These are phyloP conservation scores for Ustilago cynodontis DNA, from an alignment of 1,284 basidiomycete genomes.

Conservation along the genomic window DNA sequence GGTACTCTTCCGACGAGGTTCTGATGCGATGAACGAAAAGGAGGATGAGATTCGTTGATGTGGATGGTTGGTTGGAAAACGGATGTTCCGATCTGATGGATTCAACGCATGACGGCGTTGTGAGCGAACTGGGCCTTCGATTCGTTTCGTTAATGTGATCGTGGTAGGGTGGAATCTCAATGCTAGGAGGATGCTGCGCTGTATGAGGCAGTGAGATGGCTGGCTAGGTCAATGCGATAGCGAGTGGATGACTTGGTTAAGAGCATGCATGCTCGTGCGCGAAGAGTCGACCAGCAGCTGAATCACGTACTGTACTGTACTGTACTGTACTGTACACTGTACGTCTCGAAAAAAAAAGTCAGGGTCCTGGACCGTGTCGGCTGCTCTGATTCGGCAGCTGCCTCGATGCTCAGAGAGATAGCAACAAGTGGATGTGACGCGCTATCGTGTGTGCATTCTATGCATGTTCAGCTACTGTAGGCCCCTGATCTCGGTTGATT, in stretches of 20 bases:
- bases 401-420: constrained; percentile 3
- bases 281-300: background rate
- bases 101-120: background rate
- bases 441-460: background rate
- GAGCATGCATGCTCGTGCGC: constrained; percentile 4
- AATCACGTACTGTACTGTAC: no score
- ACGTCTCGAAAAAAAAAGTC: background rate
- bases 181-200: background rate
- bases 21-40: background rate
- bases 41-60: background rate
- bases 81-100: background rate
- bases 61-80: background rate
- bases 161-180: background rate
- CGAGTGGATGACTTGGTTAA: background rate
- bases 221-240: background rate
- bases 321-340: no score
- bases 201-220: background rate
- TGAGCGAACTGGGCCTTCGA: background rate
- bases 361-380: background rate
- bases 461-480: constrained; percentile 9
- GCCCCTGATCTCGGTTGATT: background rate
- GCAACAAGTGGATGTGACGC: constrained; percentile 12
- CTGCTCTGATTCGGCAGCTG: constrained; percentile 5
- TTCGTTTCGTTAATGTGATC: background rate
- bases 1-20: background rate